A percentile compares a stretch with the other conserved stretches of the same genome.
These are phyloP conservation scores for Ustilago sp. DNA, from an alignment of 1,284 basidiomycete genomes.

Conservation along the genomic window DNA sequence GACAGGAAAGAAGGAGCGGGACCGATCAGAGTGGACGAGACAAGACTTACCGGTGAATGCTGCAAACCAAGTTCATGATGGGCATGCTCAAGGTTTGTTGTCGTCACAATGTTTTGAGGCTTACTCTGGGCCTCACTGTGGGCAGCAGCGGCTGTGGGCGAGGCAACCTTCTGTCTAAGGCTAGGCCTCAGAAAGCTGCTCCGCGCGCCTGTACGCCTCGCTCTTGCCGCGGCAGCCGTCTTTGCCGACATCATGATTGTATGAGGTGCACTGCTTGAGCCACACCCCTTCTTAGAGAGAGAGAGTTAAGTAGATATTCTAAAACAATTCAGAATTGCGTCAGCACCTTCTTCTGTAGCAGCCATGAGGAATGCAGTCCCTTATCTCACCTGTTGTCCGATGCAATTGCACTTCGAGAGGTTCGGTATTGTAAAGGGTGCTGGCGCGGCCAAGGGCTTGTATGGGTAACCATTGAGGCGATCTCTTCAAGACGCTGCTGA, in stretches of 20 bases:
- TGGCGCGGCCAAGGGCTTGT: no score
- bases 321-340: no score
- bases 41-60: slow-evolving; percentile 31
- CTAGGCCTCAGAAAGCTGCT: neutral
- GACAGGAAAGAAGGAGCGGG: neutral
- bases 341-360: no score
- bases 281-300: neutral
- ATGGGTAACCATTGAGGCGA: neutral
- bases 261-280: neutral
- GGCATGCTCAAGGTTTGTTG: slow-evolving; percentile 5
- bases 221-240: slow-evolving; percentile 21
- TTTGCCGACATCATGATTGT: slow-evolving; percentile 19
- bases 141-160: neutral
- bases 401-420: no score
- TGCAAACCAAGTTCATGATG: neutral
- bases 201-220: neutral
- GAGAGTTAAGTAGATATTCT: no score
- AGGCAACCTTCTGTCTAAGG: no score
- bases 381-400: no score
- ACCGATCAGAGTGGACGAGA: neutral
- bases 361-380: no score
- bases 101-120: neutral
- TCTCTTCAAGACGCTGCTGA: neutral
- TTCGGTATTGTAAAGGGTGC: no score
- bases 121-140: neutral